Percentiles rank a stretch among this genome's conserved stretches.
Conservation (phyloP, 2,329 filamentous ascomycete species). For the Sporothrix brunneoviolacea region DNA sequence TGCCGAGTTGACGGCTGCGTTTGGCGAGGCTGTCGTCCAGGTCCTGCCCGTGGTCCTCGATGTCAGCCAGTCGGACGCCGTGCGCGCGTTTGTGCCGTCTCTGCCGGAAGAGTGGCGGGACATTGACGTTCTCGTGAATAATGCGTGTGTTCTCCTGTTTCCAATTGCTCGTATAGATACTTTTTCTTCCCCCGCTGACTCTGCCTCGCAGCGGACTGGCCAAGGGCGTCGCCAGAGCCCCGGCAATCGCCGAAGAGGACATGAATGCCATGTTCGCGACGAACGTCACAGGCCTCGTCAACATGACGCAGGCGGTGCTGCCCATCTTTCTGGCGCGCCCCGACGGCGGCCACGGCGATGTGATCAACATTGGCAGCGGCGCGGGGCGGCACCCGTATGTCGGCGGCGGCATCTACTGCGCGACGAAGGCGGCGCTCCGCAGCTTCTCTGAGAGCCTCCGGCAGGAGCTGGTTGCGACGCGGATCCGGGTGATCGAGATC, state of each 20-base stretch:
- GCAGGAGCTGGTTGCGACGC: slow-evolving; percentile 72
- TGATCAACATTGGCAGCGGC: slow-evolving; percentile 91
- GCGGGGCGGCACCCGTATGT: slow-evolving; percentile 80
- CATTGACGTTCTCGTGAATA: slow-evolving; percentile 89
- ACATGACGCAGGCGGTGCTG: slow-evolving; percentile 89
- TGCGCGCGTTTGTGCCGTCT: slow-evolving; percentile 62
- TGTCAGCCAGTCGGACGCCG: slow-evolving; percentile 70
- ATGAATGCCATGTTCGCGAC: slow-evolving; percentile 83
- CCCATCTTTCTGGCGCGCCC: slow-evolving; percentile 66
- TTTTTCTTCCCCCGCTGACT: not conserved
- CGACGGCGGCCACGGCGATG: slow-evolving; percentile 76
- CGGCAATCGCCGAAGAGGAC: slow-evolving; percentile 74
- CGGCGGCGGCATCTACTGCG: slow-evolving; percentile 87
- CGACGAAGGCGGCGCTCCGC: slow-evolving; percentile 81
- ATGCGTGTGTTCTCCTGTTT: slow-evolving; percentile 68
- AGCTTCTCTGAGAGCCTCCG: slow-evolving; percentile 77
- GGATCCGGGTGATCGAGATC: slow-evolving; percentile 78
- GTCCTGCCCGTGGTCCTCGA: slow-evolving; percentile 80
- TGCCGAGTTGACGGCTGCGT: slow-evolving; percentile 66
- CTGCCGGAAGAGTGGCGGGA: slow-evolving; percentile 77
- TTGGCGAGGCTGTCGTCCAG: slow-evolving; percentile 79
- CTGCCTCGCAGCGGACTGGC: slow-evolving; percentile 66
- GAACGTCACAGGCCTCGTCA: slow-evolving; percentile 90
- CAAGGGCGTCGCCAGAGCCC: slow-evolving; percentile 78
- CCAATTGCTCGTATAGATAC: not conserved